Evolutionary conservation across 1,284 basidiomycete species (phyloP).

Genomic region (Filobasidium uniguttulatum): DNA sequence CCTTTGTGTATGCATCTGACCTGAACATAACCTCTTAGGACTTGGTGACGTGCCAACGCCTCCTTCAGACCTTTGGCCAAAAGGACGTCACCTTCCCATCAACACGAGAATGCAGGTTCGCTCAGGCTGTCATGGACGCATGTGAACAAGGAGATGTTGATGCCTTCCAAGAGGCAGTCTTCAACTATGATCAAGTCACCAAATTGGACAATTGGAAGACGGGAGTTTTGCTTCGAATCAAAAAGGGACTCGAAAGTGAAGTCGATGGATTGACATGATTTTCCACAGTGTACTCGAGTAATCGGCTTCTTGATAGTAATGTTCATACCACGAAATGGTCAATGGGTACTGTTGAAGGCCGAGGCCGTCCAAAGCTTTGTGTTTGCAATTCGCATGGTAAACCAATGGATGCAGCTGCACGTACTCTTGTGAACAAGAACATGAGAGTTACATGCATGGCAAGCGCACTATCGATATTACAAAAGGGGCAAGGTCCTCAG

Average conservation of each 20-base stretch:
- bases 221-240: constrained; percentile 69
- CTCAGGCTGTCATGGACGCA: constrained; percentile 59
- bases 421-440: too few species aligned
- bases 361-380: too few species aligned
- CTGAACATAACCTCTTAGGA: constrained; percentile 45
- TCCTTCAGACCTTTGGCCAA: constrained; percentile 56
- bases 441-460: too few species aligned
- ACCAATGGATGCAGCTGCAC: too few species aligned
- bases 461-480: too few species aligned
- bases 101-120: constrained; percentile 80
- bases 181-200: constrained; percentile 73
- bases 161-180: constrained; percentile 53
- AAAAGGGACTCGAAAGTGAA: constrained; percentile 57
- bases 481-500: constrained; percentile 20
- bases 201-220: constrained; percentile 96
- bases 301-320: too few species aligned
- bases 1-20: too few species aligned
- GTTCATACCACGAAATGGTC: too few species aligned
- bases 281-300: too few species aligned
- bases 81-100: constrained; percentile 65
- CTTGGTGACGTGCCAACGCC: constrained; percentile 64
- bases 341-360: too few species aligned
- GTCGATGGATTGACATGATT: constrained; percentile 39
- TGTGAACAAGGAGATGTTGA: constrained; percentile 67
- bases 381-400: too few species aligned